These are phyloP conservation scores for Geotrichum candidum DNA, from an alignment of 1,139 yeast species.

Conservation along the genomic window DNA sequence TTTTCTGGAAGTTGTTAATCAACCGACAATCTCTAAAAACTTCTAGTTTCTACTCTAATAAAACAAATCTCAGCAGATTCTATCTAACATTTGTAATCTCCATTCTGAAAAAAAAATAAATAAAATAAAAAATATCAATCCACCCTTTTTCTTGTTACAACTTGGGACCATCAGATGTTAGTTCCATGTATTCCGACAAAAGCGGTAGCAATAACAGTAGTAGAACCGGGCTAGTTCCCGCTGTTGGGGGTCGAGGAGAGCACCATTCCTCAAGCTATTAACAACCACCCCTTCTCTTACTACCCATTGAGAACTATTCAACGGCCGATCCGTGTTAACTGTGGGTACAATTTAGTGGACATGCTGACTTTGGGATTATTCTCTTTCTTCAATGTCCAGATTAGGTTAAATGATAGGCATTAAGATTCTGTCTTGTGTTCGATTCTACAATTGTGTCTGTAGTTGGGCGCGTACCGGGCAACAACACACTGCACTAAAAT, in stretches of 20 bases:
- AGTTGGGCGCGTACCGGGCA: neutral
- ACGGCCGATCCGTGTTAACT: neutral
- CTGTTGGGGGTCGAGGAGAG: too few relatives aligned
- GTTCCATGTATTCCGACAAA: too few relatives aligned
- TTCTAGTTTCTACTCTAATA: too few relatives aligned
- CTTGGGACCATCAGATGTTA: too few relatives aligned
- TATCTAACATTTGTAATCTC: too few relatives aligned
- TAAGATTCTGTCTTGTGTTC: neutral
- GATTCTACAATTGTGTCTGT: neutral
- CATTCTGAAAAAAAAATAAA: neutral
- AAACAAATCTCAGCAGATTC: too few relatives aligned
- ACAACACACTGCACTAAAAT: neutral
- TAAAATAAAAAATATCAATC: neutral
- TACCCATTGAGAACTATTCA: neutral
- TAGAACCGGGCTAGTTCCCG: too few relatives aligned
- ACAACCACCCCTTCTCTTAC: too few relatives aligned
- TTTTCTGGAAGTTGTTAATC: too few relatives aligned
- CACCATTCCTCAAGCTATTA: too few relatives aligned
- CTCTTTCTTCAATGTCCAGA: neutral
- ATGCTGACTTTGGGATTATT: neutral
- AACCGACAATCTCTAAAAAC: too few relatives aligned
- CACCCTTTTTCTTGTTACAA: neutral
- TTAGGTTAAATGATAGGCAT: neutral
- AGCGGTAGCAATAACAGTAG: too few relatives aligned
- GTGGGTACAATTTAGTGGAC: neutral